phyloP scores from a whole-genome alignment of 805 yeast species.

The Candida oleophila region DNA sequence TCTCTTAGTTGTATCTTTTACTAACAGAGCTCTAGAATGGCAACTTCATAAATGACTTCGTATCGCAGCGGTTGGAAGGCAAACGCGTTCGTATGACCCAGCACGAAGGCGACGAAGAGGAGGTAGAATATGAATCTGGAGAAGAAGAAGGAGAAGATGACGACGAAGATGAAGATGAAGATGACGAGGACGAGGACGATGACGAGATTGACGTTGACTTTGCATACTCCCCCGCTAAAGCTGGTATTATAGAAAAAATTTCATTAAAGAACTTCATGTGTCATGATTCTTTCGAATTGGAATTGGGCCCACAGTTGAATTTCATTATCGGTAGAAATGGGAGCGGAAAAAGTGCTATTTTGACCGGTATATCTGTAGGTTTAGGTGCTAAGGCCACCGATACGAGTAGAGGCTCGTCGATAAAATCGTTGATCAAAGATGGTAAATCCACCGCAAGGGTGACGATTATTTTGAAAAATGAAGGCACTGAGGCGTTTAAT shows the following conservation, averaged over 20 bases:
- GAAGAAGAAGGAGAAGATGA: constrained; percentile 11
- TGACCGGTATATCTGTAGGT: constrained; percentile 85
- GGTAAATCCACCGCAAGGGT: constrained; percentile 72
- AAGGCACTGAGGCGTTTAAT: constrained; percentile 63
- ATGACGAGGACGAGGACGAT: constrained; percentile 13
- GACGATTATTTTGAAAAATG: constrained; percentile 60
- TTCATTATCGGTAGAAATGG: constrained; percentile 91
- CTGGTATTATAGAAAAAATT: constrained; percentile 71
- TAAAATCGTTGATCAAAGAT: constrained; percentile 71
- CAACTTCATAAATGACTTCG: constrained; percentile 12
- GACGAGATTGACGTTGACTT: constrained; percentile 15
- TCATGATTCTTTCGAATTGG: constrained; percentile 75
- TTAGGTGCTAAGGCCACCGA: constrained; percentile 85
- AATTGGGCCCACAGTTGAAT: constrained; percentile 76
- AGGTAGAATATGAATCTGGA: constrained; percentile 6
- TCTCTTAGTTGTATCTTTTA: too few species aligned
- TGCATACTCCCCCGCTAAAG: constrained; percentile 29
- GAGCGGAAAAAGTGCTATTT: constrained; percentile 83
- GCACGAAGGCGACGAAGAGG: constrained; percentile 8
- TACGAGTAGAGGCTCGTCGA: constrained; percentile 78
- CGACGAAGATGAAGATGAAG: constrained; percentile 12
- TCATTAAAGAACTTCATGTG: constrained; percentile 82
- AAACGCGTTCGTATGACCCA: constrained; percentile 9
- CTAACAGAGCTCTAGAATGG: constrained; percentile 11
- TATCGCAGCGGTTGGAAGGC: constrained; percentile 13